Percentiles rank a stretch among this genome's conserved stretches.
Conservation (phyloP, 305 asterid species). For the Rubia peregrina region DNA sequence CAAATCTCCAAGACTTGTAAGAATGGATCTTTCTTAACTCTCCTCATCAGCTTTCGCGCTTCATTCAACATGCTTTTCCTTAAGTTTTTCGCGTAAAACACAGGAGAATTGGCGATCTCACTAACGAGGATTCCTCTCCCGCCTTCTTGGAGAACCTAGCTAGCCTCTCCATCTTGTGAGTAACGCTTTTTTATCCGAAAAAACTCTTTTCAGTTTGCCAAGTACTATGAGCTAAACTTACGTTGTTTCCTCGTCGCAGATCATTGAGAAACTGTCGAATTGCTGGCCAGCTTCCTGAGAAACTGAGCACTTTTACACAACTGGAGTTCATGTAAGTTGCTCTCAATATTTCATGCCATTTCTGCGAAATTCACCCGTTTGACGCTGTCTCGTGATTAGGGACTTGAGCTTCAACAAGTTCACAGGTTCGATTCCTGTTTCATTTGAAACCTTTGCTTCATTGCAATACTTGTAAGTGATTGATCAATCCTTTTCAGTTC, state of each 20-base stretch:
- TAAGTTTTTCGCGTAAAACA: constrained; percentile 9
- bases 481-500: neutral
- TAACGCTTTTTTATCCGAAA: constrained; percentile 3
- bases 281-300: constrained; percentile 40
- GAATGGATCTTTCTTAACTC: constrained; percentile 13
- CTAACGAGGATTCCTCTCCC: constrained; percentile 35
- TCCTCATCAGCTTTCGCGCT: too few relatives aligned
- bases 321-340: constrained; percentile 41
- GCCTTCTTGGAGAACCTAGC: constrained; percentile 40
- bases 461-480: constrained; percentile 36
- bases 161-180: constrained; percentile 53
- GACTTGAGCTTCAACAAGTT: constrained; percentile 70
- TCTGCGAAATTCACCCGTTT: neutral
- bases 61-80: neutral
- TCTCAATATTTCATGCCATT: neutral
- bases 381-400: constrained; percentile 21
- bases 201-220: too few relatives aligned
- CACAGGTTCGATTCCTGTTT: constrained; percentile 46
- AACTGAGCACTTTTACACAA: constrained; percentile 38
- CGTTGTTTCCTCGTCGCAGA: constrained; percentile 21
- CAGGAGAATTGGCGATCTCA: constrained; percentile 55
- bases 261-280: constrained; percentile 53
- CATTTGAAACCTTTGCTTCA: constrained; percentile 37
- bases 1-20: constrained; percentile 57
- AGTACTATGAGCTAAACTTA: neutral